A percentile compares a stretch with the other conserved stretches of the same genome.
Evolutionary conservation across 1,284 basidiomycete species (phyloP).

Genomic region (Erythrobasidium hasegawianum): DNA sequence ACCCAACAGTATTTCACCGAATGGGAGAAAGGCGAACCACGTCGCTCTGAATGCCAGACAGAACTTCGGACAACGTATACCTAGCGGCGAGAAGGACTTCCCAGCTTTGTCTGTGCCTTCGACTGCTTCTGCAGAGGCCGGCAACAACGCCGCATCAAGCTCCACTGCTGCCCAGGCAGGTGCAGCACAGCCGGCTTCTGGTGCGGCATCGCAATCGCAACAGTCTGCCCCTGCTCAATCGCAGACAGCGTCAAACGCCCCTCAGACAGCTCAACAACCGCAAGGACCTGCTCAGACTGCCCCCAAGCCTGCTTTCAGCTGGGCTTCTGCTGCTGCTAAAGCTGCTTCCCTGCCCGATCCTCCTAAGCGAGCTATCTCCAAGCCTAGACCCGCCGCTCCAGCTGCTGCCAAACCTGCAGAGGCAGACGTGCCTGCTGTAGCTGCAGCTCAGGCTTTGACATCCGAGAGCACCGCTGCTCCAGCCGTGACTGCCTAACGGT

Average conservation of each 20-base stretch:
- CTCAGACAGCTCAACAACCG: neutral
- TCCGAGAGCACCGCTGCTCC: neutral
- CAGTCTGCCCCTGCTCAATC: neutral
- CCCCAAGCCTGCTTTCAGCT: slow-evolving; percentile 26
- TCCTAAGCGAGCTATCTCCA: slow-evolving; percentile 24
- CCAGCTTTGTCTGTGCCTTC: slow-evolving; percentile 17
- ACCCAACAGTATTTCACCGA: no score
- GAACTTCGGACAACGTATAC: slow-evolving; percentile 15
- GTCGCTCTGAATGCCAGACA: no score
- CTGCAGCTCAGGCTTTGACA: slow-evolving; percentile 5
- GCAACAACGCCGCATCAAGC: neutral
- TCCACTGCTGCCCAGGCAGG: no score
- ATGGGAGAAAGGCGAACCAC: no score
- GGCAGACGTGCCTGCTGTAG: neutral
- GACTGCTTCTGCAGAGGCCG: slow-evolving; percentile 6
- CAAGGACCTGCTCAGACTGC: neutral
- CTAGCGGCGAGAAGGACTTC: slow-evolving; percentile 32
- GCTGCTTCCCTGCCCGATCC: slow-evolving; percentile 30
- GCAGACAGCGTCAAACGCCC: neutral
- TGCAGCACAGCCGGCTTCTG: no score
- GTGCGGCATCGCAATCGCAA: neutral
- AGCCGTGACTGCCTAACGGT: neutral
- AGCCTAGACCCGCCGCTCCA: slow-evolving; percentile 10
- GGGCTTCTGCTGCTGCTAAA: slow-evolving; percentile 30
- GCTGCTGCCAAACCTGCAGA: slow-evolving; percentile 2